phyloP scores from a whole-genome alignment of 306 rosid species.

The Benincasa hispida region DNA sequence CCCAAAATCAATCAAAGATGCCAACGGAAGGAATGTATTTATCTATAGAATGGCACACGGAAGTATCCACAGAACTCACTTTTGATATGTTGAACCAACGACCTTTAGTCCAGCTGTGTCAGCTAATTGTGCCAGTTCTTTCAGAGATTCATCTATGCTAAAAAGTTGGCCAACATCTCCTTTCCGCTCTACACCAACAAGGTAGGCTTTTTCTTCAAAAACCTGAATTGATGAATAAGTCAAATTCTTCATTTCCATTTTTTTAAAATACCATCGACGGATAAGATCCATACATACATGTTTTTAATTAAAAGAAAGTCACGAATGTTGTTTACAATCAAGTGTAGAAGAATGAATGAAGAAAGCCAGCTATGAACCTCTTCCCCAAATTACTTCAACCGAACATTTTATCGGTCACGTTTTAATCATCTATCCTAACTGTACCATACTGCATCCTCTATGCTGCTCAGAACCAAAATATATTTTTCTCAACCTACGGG shows the following conservation, averaged over 20 bases:
- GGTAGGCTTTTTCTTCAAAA: slow-evolving; percentile 78
- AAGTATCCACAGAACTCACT: slow-evolving; percentile 22
- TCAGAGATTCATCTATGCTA: slow-evolving; percentile 61
- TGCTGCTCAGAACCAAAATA: neutral
- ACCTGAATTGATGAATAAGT: slow-evolving; percentile 25
- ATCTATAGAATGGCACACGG: neutral
- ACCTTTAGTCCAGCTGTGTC: slow-evolving; percentile 88
- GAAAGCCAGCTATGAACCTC: neutral
- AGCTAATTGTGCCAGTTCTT: slow-evolving; percentile 74
- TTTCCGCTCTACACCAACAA: slow-evolving; percentile 77
- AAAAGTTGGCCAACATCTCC: slow-evolving; percentile 36
- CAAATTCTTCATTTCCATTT: slow-evolving; percentile 6
- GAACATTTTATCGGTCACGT: neutral
- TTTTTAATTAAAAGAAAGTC: neutral
- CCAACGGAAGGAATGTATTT: neutral
- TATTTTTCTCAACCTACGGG: neutral
- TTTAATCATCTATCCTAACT: neutral
- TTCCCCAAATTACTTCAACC: neutral
- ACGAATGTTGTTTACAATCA: neutral
- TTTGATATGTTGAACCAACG: slow-evolving; percentile 77
- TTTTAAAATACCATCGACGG: neutral
- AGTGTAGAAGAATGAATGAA: neutral
- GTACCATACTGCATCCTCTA: neutral
- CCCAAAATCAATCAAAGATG: neutral
- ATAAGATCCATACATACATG: neutral